These are phyloP conservation scores for Mortierella sp. DNA, from an alignment of 371 early-diverging fungal genomes.

Conservation along the genomic window DNA sequence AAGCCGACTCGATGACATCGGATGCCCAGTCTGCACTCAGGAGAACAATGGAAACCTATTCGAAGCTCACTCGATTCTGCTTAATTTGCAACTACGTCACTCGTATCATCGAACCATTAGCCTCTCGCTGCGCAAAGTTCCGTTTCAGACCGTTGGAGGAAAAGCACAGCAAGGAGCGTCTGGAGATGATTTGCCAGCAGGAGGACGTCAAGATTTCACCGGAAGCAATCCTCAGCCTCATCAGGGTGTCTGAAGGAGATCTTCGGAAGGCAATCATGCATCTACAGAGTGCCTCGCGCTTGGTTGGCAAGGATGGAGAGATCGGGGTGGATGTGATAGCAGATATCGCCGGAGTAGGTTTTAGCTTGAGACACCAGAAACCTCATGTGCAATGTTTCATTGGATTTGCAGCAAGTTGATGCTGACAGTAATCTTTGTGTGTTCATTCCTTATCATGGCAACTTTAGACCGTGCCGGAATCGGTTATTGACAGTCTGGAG, in stretches of 20 bases:
- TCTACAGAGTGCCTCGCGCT: conserved; percentile 86
- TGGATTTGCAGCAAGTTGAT: background rate
- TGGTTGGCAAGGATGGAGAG: conserved; percentile 60
- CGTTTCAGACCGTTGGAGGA: conserved; percentile 88
- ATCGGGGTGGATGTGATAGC: conserved; percentile 71
- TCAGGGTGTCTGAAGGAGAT: conserved; percentile 89
- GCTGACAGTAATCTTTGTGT: background rate
- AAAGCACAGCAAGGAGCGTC: conserved; percentile 62
- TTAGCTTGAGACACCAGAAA: background rate
- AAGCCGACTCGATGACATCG: conserved; percentile 98
- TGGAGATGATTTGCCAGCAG: conserved; percentile 72
- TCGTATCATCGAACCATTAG: conserved; percentile 96
- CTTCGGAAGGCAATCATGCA: conserved; percentile 92
- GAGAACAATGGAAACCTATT: conserved; percentile 98
- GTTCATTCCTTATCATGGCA: background rate
- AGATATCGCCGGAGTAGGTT: conserved; percentile 85
- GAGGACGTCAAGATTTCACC: conserved; percentile 71
- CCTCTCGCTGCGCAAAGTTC: conserved; percentile 97
- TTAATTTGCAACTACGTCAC: conserved; percentile 98
- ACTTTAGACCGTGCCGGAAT: conserved; percentile 68
- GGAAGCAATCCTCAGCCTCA: conserved; percentile 79
- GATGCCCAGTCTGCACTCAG: conserved; percentile 99
- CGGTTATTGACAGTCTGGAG: conserved; percentile 66
- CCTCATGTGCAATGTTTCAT: background rate
- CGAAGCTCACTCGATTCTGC: conserved; percentile 96